Evolutionary conservation across 2,329 filamentous ascomycete species (phyloP).

Genomic region (Didymella sp.): DNA sequence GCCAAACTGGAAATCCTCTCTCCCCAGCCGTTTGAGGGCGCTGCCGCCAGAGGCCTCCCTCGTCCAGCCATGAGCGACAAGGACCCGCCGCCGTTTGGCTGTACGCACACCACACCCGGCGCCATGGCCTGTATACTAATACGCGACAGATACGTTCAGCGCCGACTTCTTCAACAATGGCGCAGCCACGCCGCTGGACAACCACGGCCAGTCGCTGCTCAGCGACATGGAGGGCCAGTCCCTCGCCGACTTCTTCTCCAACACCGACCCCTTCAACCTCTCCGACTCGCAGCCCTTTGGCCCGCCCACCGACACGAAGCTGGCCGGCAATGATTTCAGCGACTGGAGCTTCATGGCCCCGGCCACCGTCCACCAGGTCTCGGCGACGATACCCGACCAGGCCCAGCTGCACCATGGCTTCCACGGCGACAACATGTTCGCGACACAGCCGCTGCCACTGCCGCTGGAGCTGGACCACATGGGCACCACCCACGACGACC

Average conservation of each 20-base stretch:
- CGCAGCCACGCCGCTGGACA: conserved; percentile 24
- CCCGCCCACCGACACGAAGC: conserved; percentile 30
- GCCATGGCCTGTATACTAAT: neutral
- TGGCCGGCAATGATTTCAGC: conserved; percentile 32
- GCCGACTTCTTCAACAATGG: conserved; percentile 33
- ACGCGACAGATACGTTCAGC: conserved; percentile 38
- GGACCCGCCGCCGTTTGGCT: conserved; percentile 46
- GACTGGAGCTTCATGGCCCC: conserved; percentile 43
- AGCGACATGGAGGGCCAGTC: conserved; percentile 42
- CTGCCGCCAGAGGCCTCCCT: conserved; percentile 32
- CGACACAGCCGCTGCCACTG: conserved; percentile 9
- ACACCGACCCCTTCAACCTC: conserved; percentile 38
- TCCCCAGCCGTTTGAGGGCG: conserved; percentile 30
- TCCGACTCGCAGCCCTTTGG: conserved; percentile 25
- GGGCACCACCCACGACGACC: conserved; percentile 38
- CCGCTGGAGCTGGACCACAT: conserved; percentile 24
- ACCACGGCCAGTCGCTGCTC: conserved; percentile 39
- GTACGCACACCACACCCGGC: conserved; percentile 19
- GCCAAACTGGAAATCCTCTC: conserved; percentile 42
- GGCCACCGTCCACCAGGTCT: conserved; percentile 43
- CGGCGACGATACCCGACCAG: conserved; percentile 46
- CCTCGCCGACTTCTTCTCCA: conserved; percentile 45
- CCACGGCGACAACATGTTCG: conserved; percentile 32
- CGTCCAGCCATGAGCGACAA: conserved; percentile 44
- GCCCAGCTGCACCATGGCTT: conserved; percentile 39